Conservation (phyloP, 2,329 filamentous ascomycete species). For the Calonectria hawksworthii region DNA sequence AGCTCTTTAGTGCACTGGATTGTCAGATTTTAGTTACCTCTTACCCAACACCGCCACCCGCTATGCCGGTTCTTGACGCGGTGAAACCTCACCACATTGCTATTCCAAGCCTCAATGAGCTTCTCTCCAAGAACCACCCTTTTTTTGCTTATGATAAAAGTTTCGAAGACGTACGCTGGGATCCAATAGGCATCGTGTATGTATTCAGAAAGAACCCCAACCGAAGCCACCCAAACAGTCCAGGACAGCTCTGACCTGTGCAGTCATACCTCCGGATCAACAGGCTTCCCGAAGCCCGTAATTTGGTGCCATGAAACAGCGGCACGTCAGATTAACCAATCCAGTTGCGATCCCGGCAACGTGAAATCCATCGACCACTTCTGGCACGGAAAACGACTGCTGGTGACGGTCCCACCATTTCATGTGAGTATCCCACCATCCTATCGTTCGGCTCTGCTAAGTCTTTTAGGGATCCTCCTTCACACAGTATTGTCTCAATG, state of each 20-base stretch:
- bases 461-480: background rate
- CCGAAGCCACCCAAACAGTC: background rate
- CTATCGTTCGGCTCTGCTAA: background rate
- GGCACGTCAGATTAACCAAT: background rate
- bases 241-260: background rate
- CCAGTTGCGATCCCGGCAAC: background rate
- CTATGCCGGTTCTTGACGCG: background rate
- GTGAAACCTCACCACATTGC: background rate
- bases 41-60: background rate
- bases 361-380: background rate
- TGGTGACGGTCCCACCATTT: background rate
- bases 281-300: background rate
- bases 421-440: background rate
- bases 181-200: background rate
- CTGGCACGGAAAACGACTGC: background rate
- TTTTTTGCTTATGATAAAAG: background rate
- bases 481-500: background rate
- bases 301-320: background rate
- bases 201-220: background rate
- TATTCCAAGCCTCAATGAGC: background rate
- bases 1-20: background rate
- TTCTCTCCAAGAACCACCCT: background rate
- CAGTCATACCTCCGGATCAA: background rate
- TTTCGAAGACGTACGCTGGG: background rate
- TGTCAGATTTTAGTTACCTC: background rate